These are phyloP conservation scores for Carallia pectinifolia DNA, from an alignment of 345 rosid genomes.

Conservation along the genomic window DNA sequence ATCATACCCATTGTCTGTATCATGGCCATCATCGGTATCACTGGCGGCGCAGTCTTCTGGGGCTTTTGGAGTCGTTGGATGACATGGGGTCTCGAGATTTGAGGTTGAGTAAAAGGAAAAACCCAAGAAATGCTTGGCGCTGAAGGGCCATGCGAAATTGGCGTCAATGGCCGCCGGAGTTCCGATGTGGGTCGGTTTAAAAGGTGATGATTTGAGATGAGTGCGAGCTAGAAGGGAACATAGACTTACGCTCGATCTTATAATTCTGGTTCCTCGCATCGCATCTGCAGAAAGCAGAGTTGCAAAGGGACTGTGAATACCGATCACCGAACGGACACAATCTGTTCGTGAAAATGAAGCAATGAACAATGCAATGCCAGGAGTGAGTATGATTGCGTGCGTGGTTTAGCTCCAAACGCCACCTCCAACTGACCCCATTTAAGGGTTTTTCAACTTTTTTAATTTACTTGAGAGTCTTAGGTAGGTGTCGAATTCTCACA, in stretches of 20 bases:
- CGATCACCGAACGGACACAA: not conserved
- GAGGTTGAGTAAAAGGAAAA: slow-evolving; percentile 28
- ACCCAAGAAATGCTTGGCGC: slow-evolving; percentile 12
- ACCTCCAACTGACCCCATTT: not conserved
- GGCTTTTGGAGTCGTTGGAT: not conserved
- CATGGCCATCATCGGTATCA: not conserved
- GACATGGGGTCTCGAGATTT: slow-evolving; percentile 19
- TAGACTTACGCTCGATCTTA: slow-evolving; percentile 14
- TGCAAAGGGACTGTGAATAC: too few species aligned
- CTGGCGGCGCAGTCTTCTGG: not conserved
- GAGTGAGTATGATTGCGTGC: too few species aligned
- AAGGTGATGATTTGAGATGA: slow-evolving; percentile 10
- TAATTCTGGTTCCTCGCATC: slow-evolving; percentile 18
- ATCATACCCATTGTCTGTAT: slow-evolving; percentile 9
- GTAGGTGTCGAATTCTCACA: too few species aligned
- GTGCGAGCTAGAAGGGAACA: slow-evolving; percentile 10
- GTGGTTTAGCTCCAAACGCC: too few species aligned
- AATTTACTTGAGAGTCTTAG: too few species aligned
- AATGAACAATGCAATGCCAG: slow-evolving; percentile 1
- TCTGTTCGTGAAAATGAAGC: slow-evolving; percentile 38
- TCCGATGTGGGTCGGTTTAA: slow-evolving; percentile 6
- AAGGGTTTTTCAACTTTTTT: too few species aligned
- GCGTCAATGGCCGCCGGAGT: slow-evolving; percentile 14
- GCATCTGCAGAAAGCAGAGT: slow-evolving; percentile 19
- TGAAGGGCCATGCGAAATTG: not conserved